Base-by-base conservation (phyloP, 108 stramenopile species). In the Cyclostephanos tholiformis region DNA sequence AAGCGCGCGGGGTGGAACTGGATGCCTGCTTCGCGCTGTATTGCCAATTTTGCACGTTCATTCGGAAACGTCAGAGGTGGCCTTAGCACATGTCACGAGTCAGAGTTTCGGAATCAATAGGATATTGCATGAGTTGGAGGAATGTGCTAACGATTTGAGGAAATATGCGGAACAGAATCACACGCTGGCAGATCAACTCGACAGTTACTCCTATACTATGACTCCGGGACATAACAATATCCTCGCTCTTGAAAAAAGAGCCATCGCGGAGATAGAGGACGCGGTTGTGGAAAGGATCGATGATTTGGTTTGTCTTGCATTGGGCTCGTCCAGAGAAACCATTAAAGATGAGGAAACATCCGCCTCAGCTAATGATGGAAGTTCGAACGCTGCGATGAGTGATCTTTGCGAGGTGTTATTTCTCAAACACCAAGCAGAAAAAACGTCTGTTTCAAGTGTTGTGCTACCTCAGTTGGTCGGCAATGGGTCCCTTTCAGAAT, bases 241-340 rank as follows among this genome's bases (percentile, higher is more conserved):
- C 13, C 59, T 80, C 26, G 69, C 79, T 2, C 49, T 20, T 17
- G 79, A 80, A 73, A 80, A 74, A 41, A 48, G 68, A 39, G 68
- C 79, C 2, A 80, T 80, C 57, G 79, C 79, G 29, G 79, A 80
- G 43, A 66, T 80, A 17, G 79, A 80, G 50, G 79, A 80, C 49
- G 68, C 63, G 27, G 64, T 80, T 57, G 79, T 67, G 17, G 55
- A 63, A 59, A 27, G 72, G 16, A 80, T 74, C 26, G 50, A 59
- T 20, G 38, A 65, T 41, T 53, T 80, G 53, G 67, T 2, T n/a
- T 12, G 39, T 41, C 61, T 62, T 30, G 29, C 41, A 38, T 22
- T 36, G 1, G 29, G 36, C 17, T 41, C 36, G 20, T 19, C 39
- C 20, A 43, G 17, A 10, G 36, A 62, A 22, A 43, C 17, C 43